A percentile compares a stretch with the other conserved stretches of the same genome.
These are phyloP conservation scores for Megacollybia platyphylla DNA, from an alignment of 1,284 basidiomycete species.

Conservation along the genomic window DNA sequence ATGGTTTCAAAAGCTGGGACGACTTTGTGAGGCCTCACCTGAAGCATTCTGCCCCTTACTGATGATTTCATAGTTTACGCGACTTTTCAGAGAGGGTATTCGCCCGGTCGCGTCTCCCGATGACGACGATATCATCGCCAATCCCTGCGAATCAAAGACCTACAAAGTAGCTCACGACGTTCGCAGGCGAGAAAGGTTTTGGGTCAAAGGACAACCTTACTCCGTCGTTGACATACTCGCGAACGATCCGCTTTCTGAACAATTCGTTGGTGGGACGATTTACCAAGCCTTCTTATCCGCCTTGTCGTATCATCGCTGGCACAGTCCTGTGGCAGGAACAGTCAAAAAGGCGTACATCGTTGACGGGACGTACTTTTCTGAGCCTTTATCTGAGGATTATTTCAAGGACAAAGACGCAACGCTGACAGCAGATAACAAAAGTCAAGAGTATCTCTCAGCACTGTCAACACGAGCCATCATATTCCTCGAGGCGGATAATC, in stretches of 20 bases:
- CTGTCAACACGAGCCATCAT: slow-evolving; percentile 33
- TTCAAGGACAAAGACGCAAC: background rate
- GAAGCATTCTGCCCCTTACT: too few relatives aligned
- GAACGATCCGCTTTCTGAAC: slow-evolving; percentile 9
- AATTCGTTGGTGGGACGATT: slow-evolving; percentile 35
- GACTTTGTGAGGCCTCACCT: too few relatives aligned
- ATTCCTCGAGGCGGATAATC: too few relatives aligned
- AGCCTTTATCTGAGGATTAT: slow-evolving; percentile 13
- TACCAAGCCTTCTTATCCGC: slow-evolving; percentile 42
- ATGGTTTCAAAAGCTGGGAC: too few relatives aligned
- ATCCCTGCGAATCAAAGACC: slow-evolving; percentile 20
- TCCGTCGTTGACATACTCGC: slow-evolving; percentile 23
- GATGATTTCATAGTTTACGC: slow-evolving; percentile 16
- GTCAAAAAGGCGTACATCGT: slow-evolving; percentile 28
- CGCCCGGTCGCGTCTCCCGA: slow-evolving; percentile 19
- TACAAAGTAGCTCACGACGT: slow-evolving; percentile 16
- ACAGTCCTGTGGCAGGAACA: slow-evolving; percentile 32
- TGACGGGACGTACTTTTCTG: slow-evolving; percentile 38
- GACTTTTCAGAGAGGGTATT: slow-evolving; percentile 16
- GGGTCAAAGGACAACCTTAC: slow-evolving; percentile 19
- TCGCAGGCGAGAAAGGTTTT: slow-evolving; percentile 17
- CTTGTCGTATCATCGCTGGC: slow-evolving; percentile 41
- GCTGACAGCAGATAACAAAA: slow-evolving; percentile 12
- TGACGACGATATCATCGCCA: slow-evolving; percentile 21
- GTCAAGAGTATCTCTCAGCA: slow-evolving; percentile 13